Base-by-base conservation (phyloP, 805 yeast species). In the Cyberlindnera saturnus region DNA sequence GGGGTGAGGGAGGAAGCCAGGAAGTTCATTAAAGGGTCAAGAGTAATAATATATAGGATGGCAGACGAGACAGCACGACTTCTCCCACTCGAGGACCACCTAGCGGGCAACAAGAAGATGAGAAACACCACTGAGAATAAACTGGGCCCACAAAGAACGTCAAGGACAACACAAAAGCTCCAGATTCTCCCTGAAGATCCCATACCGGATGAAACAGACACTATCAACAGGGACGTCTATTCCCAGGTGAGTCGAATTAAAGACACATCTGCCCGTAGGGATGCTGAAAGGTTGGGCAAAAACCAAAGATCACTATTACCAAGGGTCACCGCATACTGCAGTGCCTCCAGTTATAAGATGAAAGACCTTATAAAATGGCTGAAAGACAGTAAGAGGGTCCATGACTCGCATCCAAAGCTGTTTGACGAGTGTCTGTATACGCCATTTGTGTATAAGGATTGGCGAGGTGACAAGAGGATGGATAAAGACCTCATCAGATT, bases 381-480 rank as follows among this genome's bases (percentile, higher is more conserved):
- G 41, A 81, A 83, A 55, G 93, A 87, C 39, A 74, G 88, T 18
- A 85, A 79, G 58, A 67, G 85, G 47, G 68, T 75, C 1, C 86
- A 83, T 56, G 82, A 88, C 32, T 81, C 93, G 0, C 79, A 79
- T 51, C 96, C 98, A 1, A 86, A 86, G 53, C 65, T 89, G 43
- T 87, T 91, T 66, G 98, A 93, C 60, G 99, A 93, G 62, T 93
- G 98, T 60, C 69, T 93, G 8, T 93, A 90, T 59, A 87, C 97
- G 0, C 96, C 96, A 0, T 91, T 89, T 61, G 79, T 64, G 15
- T 84, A 82, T 56, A 84, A 81, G 49, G 89, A 83, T 59, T 84
- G 90, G 90, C 69, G 90, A 55, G 76, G 75, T 23, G 75, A 71
- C 39, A 70, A 68, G 41, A 56, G 71, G 42, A 62, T 63, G 49